A percentile compares a stretch with the other conserved stretches of the same genome.
Conservation (phyloP, 1,139 yeast species). For the Hansenula anomala region DNA sequence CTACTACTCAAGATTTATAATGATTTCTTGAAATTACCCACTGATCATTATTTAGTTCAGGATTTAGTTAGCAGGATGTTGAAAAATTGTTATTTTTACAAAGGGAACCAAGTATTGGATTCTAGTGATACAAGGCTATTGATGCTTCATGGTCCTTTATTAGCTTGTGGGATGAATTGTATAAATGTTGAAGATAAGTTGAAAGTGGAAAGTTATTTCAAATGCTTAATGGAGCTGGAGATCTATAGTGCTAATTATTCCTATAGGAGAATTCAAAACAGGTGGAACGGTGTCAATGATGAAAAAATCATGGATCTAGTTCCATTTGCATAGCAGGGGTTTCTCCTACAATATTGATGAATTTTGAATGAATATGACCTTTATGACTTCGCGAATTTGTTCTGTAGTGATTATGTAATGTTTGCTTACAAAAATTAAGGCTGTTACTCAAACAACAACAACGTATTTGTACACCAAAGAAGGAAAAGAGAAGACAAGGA, state of each 20-base stretch:
- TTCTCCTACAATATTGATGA: no score
- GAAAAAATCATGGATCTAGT: conserved; percentile 10
- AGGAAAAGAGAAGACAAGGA: no score
- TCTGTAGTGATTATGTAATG: no score
- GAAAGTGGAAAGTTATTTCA: conserved; percentile 28
- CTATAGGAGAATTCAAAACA: conserved; percentile 24
- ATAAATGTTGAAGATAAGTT: conserved; percentile 24
- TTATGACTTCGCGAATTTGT: no score
- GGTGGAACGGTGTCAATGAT: conserved; percentile 23
- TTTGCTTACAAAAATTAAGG: no score
- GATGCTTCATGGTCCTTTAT: conserved; percentile 35
- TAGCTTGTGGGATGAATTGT: conserved; percentile 31
- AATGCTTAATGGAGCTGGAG: conserved; percentile 28
- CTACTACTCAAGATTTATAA: conserved; percentile 35
- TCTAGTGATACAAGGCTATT: conserved; percentile 28
- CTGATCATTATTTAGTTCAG: conserved; percentile 38
- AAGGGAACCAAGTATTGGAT: conserved; percentile 4
- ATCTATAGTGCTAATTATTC: conserved; percentile 32
- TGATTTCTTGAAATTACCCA: conserved; percentile 31
- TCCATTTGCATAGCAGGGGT: conserved; percentile 15
- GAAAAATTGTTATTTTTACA: conserved; percentile 32
- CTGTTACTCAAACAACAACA: no score
- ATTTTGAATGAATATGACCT: no score
- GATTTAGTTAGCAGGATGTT: conserved; percentile 37
- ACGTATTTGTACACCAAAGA: no score